Conservation (phyloP, 208 protist species). For the Trypanosoma theileri region DNA sequence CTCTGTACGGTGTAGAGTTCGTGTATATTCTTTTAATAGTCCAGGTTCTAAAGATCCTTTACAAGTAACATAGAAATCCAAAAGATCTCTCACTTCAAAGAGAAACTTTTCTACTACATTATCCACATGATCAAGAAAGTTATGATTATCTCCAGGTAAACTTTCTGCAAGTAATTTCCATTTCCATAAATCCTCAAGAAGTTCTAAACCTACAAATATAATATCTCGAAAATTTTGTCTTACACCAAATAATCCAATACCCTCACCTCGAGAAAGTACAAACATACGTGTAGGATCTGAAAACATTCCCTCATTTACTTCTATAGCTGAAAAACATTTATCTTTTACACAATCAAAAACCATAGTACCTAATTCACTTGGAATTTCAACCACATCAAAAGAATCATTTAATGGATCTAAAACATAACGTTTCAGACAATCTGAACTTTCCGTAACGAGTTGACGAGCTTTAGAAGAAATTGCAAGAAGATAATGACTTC, state of each 20-base stretch:
- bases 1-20: conserved; percentile 46
- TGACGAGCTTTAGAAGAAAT: conserved; percentile 45
- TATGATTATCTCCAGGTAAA: conserved; percentile 62
- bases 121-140: conserved; percentile 74
- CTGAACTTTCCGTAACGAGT: conserved; percentile 46
- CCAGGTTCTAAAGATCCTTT: conserved; percentile 55
- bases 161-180: conserved; percentile 63
- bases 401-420: conserved; percentile 74
- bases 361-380: conserved; percentile 40
- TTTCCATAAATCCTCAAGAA: conserved; percentile 76
- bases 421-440: conserved; percentile 55
- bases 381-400: conserved; percentile 76
- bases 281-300: conserved; percentile 63
- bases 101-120: conserved; percentile 58
- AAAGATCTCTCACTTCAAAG: conserved; percentile 50
- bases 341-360: conserved; percentile 65
- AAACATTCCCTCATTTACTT: conserved; percentile 52
- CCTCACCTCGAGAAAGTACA: conserved; percentile 65
- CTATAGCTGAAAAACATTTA: conserved; percentile 42
- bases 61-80: conserved; percentile 61
- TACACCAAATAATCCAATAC: conserved; percentile 51
- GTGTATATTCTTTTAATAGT: conserved; percentile 45
- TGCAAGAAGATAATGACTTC: conserved; percentile 57
- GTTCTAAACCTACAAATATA: conserved; percentile 77
- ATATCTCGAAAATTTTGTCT: conserved; percentile 65